phyloP scores from a whole-genome alignment of 2,329 filamentous ascomycete genomes.

The Cercospora janseana region DNA sequence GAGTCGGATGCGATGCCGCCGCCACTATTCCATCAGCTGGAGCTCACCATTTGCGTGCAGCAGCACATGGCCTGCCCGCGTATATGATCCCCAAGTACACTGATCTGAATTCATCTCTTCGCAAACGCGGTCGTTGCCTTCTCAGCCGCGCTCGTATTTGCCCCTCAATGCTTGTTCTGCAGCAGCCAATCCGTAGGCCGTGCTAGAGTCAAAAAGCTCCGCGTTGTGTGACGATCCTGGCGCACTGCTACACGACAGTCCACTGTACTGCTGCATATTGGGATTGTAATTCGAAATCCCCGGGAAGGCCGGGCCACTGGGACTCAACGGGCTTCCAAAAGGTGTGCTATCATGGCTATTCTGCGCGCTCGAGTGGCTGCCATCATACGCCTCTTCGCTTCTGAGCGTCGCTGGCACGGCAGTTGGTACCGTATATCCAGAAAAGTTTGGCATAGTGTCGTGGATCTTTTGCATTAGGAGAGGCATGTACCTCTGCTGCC shows the following conservation, averaged over 20 bases:
- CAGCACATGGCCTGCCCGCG: too few relatives aligned
- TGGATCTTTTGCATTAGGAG: constrained; percentile 73
- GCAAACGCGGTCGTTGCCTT: too few relatives aligned
- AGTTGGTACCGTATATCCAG: constrained; percentile 30
- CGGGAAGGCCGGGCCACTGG: constrained; percentile 18
- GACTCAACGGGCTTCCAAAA: constrained; percentile 32
- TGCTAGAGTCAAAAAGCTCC: constrained; percentile 11
- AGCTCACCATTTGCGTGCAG: too few relatives aligned
- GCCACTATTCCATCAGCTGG: too few relatives aligned
- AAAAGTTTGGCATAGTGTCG: constrained; percentile 47
- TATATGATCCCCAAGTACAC: too few relatives aligned
- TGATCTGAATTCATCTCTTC: too few relatives aligned
- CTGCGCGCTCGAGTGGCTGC: constrained; percentile 32
- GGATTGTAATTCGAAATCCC: constrained; percentile 1
- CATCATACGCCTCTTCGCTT: constrained; percentile 35
- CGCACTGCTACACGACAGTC: constrained; percentile 2
- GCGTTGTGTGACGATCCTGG: background rate
- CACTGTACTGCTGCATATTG: constrained; percentile 8
- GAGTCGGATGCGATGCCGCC: too few relatives aligned
- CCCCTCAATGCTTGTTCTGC: constrained; percentile 2
- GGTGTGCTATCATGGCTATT: constrained; percentile 33
- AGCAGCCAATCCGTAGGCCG: constrained; percentile 2
- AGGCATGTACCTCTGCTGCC: constrained; percentile 73
- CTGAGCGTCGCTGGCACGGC: constrained; percentile 28
- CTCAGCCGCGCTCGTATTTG: constrained; percentile 11